Evolutionary conservation across 2,329 filamentous ascomycete species (phyloP), one percentile per base, ranked within the genome.

Genomic region (Aphanocladium album): DNA sequence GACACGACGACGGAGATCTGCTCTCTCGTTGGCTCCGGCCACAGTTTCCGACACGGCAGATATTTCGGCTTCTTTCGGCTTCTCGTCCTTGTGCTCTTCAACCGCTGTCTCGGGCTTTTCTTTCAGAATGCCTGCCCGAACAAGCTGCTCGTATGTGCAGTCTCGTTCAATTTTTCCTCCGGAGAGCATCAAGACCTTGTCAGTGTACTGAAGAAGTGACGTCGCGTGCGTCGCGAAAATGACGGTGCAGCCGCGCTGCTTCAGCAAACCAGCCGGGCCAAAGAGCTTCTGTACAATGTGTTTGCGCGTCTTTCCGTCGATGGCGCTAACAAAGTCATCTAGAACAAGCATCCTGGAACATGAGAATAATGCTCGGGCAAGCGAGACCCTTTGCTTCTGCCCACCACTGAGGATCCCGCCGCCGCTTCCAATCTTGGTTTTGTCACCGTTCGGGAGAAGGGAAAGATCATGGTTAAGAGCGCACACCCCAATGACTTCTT

Each of bases 331-430:
- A 1, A 73, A 64, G 35, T 73, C 72, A 43, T 74, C 72, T 0
- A 74, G 45, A 0, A 73, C 53, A 1, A 73, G 21, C 0, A 66
- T 39, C 1, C 59, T 46, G 14, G 67, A 65, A 1, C 67, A 64
- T 0, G 72, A 66, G 33, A 72, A 73, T 1, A 73, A 5, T 6
- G 71, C 70, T 49, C 71, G 62, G 0, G 72, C 70, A 0, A 74
- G 63, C 11, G 67, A 62, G 62, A 75, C 62, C 17, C 73, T 64
- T 30, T 73, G 70, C 7, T 68, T 72, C 61, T 77, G 73, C 0
- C 75, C 75, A 23, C 76, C 75, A 5, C 74, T 77, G 6, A 77
- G 64, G 0, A 68, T 68, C 14, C 75, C 71, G 0, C 75, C 74
- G 41, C 70, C 71, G 14, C 67, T 74, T 2, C 75, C 74, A 16